Base-by-base conservation (phyloP, 345 rosid genomes). In the Camelina neglecta region DNA sequence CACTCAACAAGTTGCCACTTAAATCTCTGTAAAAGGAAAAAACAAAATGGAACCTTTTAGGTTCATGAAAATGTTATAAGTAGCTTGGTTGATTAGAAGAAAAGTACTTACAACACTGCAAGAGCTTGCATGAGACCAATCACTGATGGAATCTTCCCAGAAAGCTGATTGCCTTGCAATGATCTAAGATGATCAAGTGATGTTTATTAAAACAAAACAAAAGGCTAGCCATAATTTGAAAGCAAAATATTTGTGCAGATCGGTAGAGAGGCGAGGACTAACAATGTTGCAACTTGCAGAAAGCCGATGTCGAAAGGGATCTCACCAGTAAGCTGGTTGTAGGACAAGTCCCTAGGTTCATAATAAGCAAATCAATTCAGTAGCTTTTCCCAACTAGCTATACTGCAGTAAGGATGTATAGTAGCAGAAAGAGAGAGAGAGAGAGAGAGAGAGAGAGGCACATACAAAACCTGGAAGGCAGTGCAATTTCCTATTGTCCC, bases 111-210 rank as follows among this genome's bases (percentile, higher is more conserved):
- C 99, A 95, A 65, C 18, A 95, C 99, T 71, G 99, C 97, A 75
- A 95, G 99, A 23, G 99, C 99, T 81, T 95, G 99, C 99, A 95
- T 95, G 21, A 95, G 86, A 76, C 99, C 99, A 55, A 95, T 87
- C 61, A 95, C 99, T 11, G 91, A 85, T n/a, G 99, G 99, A 53
- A 95, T 92, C 81, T 83, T 78, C 59, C 99, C 99, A 8, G 85
- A 83, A 6, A 95, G 85, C 72, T 26, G 88, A 83, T 95, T 95
- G 51, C 91, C 90, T 90, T 95, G 99, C 86, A 95, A 87, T 59
- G 99, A 95, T 82, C 99, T 95, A 71, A n/a, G 64, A 60, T 35
- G 39, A 61, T 4, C 53, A 39, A 21, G 48, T 0, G 45, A 66
- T 41, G 2, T 26, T 38, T 65, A 64, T 57, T 13, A 36, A 10